Conservation (phyloP, 179 eudicot species). For the Actinidia polygama region DNA sequence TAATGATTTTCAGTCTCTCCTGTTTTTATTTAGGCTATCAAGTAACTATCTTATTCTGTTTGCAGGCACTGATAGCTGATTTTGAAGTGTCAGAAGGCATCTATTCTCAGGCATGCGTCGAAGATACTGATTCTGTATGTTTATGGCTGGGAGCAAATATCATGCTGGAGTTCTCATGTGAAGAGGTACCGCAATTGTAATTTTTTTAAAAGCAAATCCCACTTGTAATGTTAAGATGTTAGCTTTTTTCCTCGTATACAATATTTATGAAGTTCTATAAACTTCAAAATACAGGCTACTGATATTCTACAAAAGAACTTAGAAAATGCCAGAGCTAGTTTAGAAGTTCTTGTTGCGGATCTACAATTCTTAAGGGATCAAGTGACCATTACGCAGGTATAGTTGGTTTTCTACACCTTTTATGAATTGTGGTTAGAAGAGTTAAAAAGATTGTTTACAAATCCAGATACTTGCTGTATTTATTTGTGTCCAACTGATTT, state of each 20-base stretch:
- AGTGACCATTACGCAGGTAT: slow-evolving; percentile 88
- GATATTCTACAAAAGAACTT: slow-evolving; percentile 72
- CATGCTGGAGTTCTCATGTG: slow-evolving; percentile 94
- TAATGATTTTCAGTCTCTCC: background rate
- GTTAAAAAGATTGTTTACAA: background rate
- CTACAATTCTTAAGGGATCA: slow-evolving; percentile 89
- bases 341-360: slow-evolving; percentile 84
- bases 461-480: background rate
- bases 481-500: background rate
- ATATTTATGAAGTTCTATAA: slow-evolving; percentile 2
- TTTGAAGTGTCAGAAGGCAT: slow-evolving; percentile 98
- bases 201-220: background rate
- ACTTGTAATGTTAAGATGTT: slow-evolving; percentile 7
- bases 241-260: background rate
- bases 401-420: background rate
- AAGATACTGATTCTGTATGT: slow-evolving; percentile 89
- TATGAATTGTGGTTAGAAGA: background rate
- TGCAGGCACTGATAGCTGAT: slow-evolving; percentile 86
- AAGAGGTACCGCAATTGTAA: slow-evolving; percentile 57
- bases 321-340: slow-evolving; percentile 92
- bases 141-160: slow-evolving; percentile 98
- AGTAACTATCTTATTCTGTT: background rate
- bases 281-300: slow-evolving; percentile 59
- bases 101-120: slow-evolving; percentile 80
- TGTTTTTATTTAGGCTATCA: background rate